Base-by-base conservation (phyloP, 2,329 filamentous ascomycete genomes). In the Pestalotiopsis sp. region DNA sequence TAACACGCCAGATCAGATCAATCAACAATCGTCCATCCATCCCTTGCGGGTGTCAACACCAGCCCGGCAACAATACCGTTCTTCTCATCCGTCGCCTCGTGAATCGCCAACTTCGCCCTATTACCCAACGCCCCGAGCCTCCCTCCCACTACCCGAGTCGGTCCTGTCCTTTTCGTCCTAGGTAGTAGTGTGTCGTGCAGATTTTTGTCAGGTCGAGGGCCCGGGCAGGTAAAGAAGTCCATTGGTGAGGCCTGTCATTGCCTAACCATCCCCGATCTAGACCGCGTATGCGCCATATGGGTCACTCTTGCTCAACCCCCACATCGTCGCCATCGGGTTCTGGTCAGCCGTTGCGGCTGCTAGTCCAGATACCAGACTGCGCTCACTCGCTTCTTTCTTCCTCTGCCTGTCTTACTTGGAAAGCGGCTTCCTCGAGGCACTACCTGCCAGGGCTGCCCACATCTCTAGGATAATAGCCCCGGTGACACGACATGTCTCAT, bases 401-500 rank as follows among this genome's bases (percentile, higher is more conserved):
- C 27, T 36, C 25, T 60, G 31, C 7, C 12, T 39, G 27, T 27
- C 31, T 62, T 39, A 59, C 23, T 36, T 59, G 25, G 57, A 59
- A 59, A 17, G 23, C 57, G 57, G 3, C 25, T 59, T 27, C 57
- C 23, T 59, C 23, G n/a, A 36, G 27, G 27, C 12, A 59, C 57
- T 27, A 17, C 14, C 20, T 36, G 23, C 17, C 20, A 58, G 31
- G 31, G 25, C 23, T 59, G 23, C 23, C 59, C 17, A 17, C 31
- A 62, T n/a, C 17, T 20, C 38, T 12, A 7, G n/a, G 14, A n/a
- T 20, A 25, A 23, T 23, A 25, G 63, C 31, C 41, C 25, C 45
- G 31, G 63, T 14, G 49, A 36, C 41, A 66, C 41, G 63, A 58
- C 11, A 58, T 66, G 49, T 58, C 63, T 66, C 45, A 36, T 38